Percentiles rank a stretch among this genome's conserved stretches.
Evolutionary conservation across 352 stramenopile species (phyloP).

Genomic region (Phytophthora chlamydospora): DNA sequence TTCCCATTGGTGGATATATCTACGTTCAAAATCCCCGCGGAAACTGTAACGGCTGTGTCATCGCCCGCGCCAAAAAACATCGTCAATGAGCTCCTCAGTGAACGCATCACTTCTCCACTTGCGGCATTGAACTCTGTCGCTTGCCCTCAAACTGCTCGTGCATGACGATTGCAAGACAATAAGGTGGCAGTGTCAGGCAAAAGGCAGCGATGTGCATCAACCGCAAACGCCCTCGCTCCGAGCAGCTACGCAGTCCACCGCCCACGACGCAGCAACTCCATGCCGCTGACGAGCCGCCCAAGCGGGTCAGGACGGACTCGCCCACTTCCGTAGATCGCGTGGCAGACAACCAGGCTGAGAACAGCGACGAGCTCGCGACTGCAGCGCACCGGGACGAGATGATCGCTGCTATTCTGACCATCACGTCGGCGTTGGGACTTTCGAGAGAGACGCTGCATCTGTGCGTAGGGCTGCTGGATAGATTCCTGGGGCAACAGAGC

Average conservation of each 20-base stretch:
- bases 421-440: constrained; percentile 62
- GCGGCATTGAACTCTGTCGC: constrained; percentile 1
- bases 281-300: constrained; percentile 14
- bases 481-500: constrained; percentile 39
- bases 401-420: constrained; percentile 66
- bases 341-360: constrained; percentile 12
- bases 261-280: constrained; percentile 21
- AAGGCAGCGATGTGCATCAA: constrained; percentile 28
- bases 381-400: constrained; percentile 65
- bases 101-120: constrained; percentile 45
- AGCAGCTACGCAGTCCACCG: constrained; percentile 19
- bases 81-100: constrained; percentile 20
- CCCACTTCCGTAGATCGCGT: constrained; percentile 27
- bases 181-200: constrained; percentile 3
- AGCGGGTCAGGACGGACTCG: constrained; percentile 34
- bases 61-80: constrained; percentile 34
- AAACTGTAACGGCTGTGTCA: constrained; percentile 24
- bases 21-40: constrained; percentile 13
- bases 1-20: constrained; percentile 48
- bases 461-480: constrained; percentile 62
- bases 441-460: constrained; percentile 66
- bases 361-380: constrained; percentile 30
- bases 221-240: constrained; percentile 31
- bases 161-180: constrained; percentile 5
- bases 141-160: constrained; percentile 9